Conservation (phyloP, 768 basidiomycete genomes). For the Boletus tylopilopsis region DNA sequence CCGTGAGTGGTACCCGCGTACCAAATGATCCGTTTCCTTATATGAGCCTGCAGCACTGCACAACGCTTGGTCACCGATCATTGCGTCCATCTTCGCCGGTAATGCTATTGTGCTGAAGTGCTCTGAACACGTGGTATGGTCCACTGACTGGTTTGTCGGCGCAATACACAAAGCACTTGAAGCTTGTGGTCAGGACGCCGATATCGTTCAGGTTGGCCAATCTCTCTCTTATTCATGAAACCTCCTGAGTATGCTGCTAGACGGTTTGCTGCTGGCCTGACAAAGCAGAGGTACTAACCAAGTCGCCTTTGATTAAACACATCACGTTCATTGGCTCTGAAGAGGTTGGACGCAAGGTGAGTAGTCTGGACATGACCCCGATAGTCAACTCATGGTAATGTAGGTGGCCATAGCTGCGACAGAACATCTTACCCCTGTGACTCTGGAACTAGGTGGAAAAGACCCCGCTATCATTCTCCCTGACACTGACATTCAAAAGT, state of each 20-base stretch:
- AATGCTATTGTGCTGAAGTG: constrained; percentile 90
- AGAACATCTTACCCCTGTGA: constrained; percentile 84
- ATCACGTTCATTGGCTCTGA: constrained; percentile 94
- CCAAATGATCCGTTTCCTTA: background rate
- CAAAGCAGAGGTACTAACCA: constrained; percentile 78
- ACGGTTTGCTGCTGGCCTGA: constrained; percentile 88
- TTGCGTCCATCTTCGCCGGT: constrained; percentile 87
- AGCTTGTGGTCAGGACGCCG: constrained; percentile 79
- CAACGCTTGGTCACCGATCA: constrained; percentile 90
- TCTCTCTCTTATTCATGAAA: background rate
- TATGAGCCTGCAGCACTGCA: constrained; percentile 66
- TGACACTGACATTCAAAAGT: constrained; percentile 75
- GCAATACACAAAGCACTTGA: constrained; percentile 74
- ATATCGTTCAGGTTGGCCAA: constrained; percentile 74
- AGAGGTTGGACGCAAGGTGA: constrained; percentile 67
- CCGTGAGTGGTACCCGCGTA: constrained; percentile 46
- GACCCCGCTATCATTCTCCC: constrained; percentile 91
- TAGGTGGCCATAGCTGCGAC: constrained; percentile 84
- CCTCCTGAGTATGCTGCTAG: constrained; percentile 32
- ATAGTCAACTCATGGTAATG: constrained; percentile 2
- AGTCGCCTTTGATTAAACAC: constrained; percentile 77
- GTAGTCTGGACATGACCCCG: constrained; percentile 8
- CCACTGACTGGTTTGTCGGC: constrained; percentile 75
- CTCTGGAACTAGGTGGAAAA: constrained; percentile 92
- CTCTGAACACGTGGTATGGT: constrained; percentile 92